Base-by-base conservation (phyloP, 305 asterid genomes). In the Fraxinus albicans region DNA sequence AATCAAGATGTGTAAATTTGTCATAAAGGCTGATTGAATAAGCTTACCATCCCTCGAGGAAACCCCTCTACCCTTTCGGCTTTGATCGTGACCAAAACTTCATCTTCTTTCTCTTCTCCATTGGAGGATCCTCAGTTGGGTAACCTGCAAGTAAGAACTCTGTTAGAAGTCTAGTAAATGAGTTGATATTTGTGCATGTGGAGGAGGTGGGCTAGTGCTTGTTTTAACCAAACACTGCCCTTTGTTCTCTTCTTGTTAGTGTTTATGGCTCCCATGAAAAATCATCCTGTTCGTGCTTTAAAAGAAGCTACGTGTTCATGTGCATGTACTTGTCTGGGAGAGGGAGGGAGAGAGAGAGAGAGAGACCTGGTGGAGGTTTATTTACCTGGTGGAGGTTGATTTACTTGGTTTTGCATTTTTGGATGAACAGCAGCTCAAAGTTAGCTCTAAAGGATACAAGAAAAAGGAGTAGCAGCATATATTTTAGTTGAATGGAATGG, bases 1-100 rank as follows among this genome's bases (percentile, higher is more conserved):
- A 70, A 70, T 15, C 42, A 13, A 31, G 23, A 31, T 17, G 7
- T 31, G 23, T 10, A 31, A 13, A 13, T 29, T 70, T 70, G 23
- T 4, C 40, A 0, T 29, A 29, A 67, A 69, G 75, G 75, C 15
- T 31, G 21, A 70, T 31, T 15, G 34, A 12, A 70, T 23, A 15
- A 70, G 0, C 40, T 84, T 86, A 86, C 92, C 92, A 89, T 89
- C 90, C 90, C 84, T 89, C 90, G 21, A 89, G 58, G 87, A 86
- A 87, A 27, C 92, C 90, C 81, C 85, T 84, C 21, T 89, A 89
- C 76, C 90, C 90, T 79, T 80, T 87, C 6, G 88, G 83, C 86
- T 86, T 87, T 3, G 88, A 81, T 44, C 27, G 74, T 27, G 86
- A 55, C 80, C 79, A 23, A 34, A 86, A 50, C 84, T 83, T 86